Evolutionary conservation across 768 basidiomycete species (phyloP).

Genomic region (Suillus lakei): DNA sequence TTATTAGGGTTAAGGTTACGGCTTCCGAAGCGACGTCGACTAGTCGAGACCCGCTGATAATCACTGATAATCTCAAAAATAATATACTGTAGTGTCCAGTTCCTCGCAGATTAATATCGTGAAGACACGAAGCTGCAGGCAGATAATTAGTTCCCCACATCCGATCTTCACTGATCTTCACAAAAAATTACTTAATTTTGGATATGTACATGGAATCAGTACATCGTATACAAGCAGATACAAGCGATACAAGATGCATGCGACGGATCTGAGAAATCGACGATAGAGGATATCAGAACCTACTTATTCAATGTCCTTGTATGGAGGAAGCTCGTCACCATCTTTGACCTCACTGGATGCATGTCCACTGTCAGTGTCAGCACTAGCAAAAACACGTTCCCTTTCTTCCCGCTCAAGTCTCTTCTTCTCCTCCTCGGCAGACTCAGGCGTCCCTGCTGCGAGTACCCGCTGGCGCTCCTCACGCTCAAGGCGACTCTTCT

Average conservation of each 20-base stretch:
- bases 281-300: background rate
- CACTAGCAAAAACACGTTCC: constrained; percentile 50
- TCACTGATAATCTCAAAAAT: background rate
- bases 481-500: constrained; percentile 63
- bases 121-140: background rate
- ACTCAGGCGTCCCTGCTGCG: constrained; percentile 35
- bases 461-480: constrained; percentile 57
- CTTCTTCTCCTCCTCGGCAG: constrained; percentile 68
- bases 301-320: constrained; percentile 41
- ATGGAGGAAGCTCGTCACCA: constrained; percentile 47
- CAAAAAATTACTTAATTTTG: background rate
- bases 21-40: too few relatives aligned
- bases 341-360: constrained; percentile 34
- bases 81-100: background rate
- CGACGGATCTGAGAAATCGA: background rate
- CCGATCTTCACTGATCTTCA: background rate
- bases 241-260: background rate
- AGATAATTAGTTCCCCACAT: background rate
- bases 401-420: constrained; percentile 69
- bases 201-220: background rate
- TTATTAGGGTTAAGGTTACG: constrained; percentile 9
- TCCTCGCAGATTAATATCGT: background rate
- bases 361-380: constrained; percentile 7
- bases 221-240: too few relatives aligned
- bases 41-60: too few relatives aligned